These are phyloP conservation scores for Canavalia gladiata DNA, from an alignment of 306 rosid genomes.

Conservation along the genomic window DNA sequence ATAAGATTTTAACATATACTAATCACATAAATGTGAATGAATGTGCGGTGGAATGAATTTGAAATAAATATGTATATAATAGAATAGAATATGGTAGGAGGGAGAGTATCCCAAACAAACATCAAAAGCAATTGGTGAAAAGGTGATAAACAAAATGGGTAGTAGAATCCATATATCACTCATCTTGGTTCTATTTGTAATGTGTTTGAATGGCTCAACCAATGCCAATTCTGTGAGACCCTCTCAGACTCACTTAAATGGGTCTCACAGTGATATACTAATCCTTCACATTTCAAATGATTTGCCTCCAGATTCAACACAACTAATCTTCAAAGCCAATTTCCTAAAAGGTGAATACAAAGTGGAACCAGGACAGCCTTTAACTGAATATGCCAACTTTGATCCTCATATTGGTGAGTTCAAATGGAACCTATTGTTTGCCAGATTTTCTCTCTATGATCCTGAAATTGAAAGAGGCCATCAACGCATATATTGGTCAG, in stretches of 20 bases:
- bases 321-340: not conserved
- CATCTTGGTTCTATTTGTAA: not conserved
- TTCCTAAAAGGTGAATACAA: not conserved
- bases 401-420: not conserved
- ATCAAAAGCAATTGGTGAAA: too few relatives aligned
- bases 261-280: too few relatives aligned
- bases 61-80: too few relatives aligned
- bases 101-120: too few relatives aligned
- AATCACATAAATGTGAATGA: too few relatives aligned
- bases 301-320: not conserved
- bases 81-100: too few relatives aligned
- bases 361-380: not conserved
- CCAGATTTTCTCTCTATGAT: not conserved
- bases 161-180: not conserved
- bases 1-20: too few relatives aligned
- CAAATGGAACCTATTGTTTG: not conserved
- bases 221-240: not conserved
- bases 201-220: constrained; percentile 28
- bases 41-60: too few relatives aligned
- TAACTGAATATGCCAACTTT: not conserved
- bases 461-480: not conserved
- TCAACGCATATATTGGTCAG: constrained; percentile 15
- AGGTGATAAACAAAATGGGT: constrained; percentile 2
- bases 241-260: not conserved
- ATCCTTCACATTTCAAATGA: not conserved